Evolutionary conservation across 2,329 filamentous ascomycete species (phyloP).

Genomic region (Colletotrichum coccodes): DNA sequence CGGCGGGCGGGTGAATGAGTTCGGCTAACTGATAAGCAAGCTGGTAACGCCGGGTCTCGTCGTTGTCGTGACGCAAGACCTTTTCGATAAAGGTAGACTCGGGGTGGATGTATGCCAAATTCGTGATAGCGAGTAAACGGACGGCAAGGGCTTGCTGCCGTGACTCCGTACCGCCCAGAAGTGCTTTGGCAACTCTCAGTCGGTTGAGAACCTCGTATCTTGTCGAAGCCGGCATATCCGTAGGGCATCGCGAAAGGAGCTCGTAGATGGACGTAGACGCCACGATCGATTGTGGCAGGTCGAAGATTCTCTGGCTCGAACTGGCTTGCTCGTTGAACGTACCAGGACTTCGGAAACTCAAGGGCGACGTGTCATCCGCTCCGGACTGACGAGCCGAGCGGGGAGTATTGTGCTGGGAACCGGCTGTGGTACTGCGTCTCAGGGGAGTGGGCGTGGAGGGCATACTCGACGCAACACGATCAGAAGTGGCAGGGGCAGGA

Average conservation of each 20-base stretch:
- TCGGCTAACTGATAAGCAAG: constrained; percentile 93
- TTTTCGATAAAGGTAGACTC: constrained; percentile 88
- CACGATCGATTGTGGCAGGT: constrained; percentile 70
- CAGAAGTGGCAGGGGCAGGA: not conserved
- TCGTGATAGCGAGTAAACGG: constrained; percentile 87
- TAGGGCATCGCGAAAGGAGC: constrained; percentile 64
- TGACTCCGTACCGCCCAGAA: constrained; percentile 71
- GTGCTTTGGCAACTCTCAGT: constrained; percentile 83
- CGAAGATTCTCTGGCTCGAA: constrained; percentile 67
- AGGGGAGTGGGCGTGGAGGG: constrained; percentile 81
- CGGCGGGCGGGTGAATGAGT: constrained; percentile 84
- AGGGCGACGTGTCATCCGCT: constrained; percentile 57
- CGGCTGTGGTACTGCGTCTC: constrained; percentile 72
- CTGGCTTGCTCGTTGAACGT: constrained; percentile 45
- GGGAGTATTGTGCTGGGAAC: constrained; percentile 54
- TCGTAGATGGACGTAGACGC: constrained; percentile 64
- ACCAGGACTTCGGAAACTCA: constrained; percentile 56
- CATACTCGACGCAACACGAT: constrained; percentile 49
- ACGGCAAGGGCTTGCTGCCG: constrained; percentile 83
- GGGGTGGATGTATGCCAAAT: constrained; percentile 87
- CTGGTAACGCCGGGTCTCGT: constrained; percentile 89
- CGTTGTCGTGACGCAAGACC: constrained; percentile 85
- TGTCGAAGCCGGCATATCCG: constrained; percentile 75
- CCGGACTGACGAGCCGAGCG: constrained; percentile 44
- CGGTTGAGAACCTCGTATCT: constrained; percentile 89